Conservation (phyloP, 768 basidiomycete species). For the Lentinula lateritia region DNA sequence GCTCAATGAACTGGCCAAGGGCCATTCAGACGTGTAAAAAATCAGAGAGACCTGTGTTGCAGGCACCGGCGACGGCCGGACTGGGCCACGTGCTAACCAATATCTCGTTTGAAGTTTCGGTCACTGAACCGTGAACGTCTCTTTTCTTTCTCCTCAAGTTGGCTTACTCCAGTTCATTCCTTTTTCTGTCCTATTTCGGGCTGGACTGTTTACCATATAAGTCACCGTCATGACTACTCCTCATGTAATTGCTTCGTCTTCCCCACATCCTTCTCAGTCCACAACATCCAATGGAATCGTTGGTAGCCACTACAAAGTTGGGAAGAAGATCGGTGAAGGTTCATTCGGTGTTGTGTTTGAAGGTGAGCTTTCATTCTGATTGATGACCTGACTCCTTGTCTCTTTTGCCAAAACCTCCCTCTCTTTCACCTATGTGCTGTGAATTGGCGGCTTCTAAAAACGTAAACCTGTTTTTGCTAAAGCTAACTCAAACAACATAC, state of each 20-base stretch:
- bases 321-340: conserved; percentile 99
- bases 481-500: conserved; percentile 5
- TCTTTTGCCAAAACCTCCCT: not conserved
- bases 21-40: too few species aligned
- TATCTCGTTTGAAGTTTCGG: not conserved
- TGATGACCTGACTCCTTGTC: not conserved
- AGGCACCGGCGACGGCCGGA: not conserved
- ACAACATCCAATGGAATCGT: conserved; percentile 68
- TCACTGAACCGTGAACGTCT: not conserved
- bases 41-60: too few species aligned
- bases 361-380: conserved; percentile 43
- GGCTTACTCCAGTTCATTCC: conserved; percentile 1
- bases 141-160: not conserved
- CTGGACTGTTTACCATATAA: not conserved
- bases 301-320: conserved; percentile 80
- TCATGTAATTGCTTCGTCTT: conserved; percentile 80
- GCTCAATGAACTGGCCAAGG: too few species aligned
- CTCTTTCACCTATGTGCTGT: not conserved
- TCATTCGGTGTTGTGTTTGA: conserved; percentile 98
- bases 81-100: not conserved
- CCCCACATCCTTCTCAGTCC: conserved; percentile 59
- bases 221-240: conserved; percentile 61
- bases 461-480: not conserved
- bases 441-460: not conserved
- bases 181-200: not conserved